Conservation (phyloP, 2,329 filamentous ascomycete species). For the Colletotrichum falcatum region DNA sequence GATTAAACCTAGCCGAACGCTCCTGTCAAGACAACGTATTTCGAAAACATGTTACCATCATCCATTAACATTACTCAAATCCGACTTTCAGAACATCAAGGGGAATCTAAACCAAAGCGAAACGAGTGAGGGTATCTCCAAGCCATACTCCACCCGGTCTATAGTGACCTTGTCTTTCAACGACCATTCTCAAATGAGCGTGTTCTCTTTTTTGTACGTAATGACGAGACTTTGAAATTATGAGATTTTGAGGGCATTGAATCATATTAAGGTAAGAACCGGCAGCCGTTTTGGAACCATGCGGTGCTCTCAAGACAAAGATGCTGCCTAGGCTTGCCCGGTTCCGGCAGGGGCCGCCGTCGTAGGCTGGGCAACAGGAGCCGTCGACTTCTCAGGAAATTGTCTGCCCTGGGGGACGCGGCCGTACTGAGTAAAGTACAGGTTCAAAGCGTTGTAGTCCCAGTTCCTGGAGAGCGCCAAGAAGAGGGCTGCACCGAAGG, state of each 20-base stretch:
- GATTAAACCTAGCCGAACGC: neutral
- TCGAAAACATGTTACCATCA: slow-evolving; percentile 5
- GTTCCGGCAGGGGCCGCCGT: slow-evolving; percentile 37
- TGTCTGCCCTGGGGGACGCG: slow-evolving; percentile 58
- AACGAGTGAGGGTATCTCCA: slow-evolving; percentile 31
- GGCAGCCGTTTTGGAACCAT: neutral
- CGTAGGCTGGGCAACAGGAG: slow-evolving; percentile 44
- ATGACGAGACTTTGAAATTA: neutral
- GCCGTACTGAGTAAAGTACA: slow-evolving; percentile 68
- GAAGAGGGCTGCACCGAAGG: slow-evolving; percentile 57
- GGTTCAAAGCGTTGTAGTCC: slow-evolving; percentile 64
- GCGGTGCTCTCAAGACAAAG: neutral
- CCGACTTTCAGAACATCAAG: neutral
- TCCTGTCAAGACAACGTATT: no score
- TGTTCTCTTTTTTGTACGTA: neutral
- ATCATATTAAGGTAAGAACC: neutral
- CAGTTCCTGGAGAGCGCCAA: slow-evolving; percentile 59
- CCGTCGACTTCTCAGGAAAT: slow-evolving; percentile 59
- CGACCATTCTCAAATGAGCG: neutral
- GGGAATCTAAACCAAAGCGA: slow-evolving; percentile 10
- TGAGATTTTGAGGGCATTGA: neutral
- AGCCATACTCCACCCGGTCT: slow-evolving; percentile 3
- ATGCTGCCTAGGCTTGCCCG: slow-evolving; percentile 6
- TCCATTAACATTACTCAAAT: neutral
- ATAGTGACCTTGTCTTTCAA: neutral